Conservation (phyloP, 768 basidiomycete species). For the Asterophora parasitica region DNA sequence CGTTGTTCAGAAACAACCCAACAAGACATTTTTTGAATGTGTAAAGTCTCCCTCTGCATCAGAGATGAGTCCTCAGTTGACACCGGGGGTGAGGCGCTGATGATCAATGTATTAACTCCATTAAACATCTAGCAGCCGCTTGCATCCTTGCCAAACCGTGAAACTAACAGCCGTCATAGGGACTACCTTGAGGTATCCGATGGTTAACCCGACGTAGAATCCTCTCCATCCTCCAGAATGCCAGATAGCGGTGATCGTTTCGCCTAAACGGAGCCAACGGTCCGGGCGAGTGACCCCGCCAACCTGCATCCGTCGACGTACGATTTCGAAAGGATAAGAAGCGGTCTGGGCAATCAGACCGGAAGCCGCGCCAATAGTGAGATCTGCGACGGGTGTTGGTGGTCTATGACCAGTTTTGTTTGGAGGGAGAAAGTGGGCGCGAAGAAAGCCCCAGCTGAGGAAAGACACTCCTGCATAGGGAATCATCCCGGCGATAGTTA, state of each 20-base stretch:
- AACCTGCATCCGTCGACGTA: conserved; percentile 91
- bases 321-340: conserved; percentile 93
- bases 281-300: conserved; percentile 78
- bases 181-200: conserved; percentile 91
- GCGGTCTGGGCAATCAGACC: conserved; percentile 84
- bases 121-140: conserved; percentile 47
- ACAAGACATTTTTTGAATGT: conserved; percentile 3
- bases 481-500: conserved; percentile 87
- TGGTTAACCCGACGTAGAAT: conserved; percentile 86
- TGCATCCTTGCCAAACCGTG: conserved; percentile 83
- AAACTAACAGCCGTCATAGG: conserved; percentile 96
- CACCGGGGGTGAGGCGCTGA: not conserved
- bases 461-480: conserved; percentile 96
- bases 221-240: conserved; percentile 70
- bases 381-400: conserved; percentile 54
- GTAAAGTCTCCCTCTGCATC: conserved; percentile 8
- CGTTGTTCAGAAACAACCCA: conserved; percentile 13
- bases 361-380: conserved; percentile 79
- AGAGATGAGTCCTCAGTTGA: conserved; percentile 8
- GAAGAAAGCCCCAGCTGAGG: conserved; percentile 81
- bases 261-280: conserved; percentile 73
- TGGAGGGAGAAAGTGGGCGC: conserved; percentile 52
- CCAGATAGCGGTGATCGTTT: conserved; percentile 72
- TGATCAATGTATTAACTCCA: conserved; percentile 17
- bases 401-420: conserved; percentile 30